Conservation (phyloP, 2,329 filamentous ascomycete species). For the Exophiala bonariae region DNA sequence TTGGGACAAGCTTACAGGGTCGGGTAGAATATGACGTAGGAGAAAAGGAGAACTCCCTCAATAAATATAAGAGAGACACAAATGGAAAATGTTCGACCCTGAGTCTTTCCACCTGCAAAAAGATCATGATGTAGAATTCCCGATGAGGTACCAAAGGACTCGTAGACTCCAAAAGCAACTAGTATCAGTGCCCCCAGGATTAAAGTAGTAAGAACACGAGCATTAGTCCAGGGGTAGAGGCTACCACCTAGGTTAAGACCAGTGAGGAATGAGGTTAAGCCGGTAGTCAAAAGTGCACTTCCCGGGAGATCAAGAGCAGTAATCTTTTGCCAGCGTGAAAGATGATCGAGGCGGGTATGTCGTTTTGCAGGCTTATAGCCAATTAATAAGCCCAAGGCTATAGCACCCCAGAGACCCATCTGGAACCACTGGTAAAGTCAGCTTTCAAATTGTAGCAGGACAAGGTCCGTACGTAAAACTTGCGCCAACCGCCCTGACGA, state of each 20-base stretch:
- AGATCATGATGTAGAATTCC: conserved; percentile 25
- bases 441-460: neutral
- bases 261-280: conserved; percentile 20
- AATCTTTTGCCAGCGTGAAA: conserved; percentile 23
- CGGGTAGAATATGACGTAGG: conserved; percentile 24
- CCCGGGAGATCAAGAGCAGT: conserved; percentile 22
- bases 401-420: conserved; percentile 23
- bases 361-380: conserved; percentile 24
- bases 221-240: conserved; percentile 22
- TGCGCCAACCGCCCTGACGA: conserved; percentile 19
- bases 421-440: conserved; percentile 21
- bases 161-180: conserved; percentile 22
- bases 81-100: conserved; percentile 22
- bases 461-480: conserved; percentile 20
- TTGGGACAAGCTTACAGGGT: conserved; percentile 17
- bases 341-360: conserved; percentile 22
- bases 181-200: conserved; percentile 20
- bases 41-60: conserved; percentile 25
- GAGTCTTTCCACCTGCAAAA: conserved; percentile 16
- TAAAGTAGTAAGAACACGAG: conserved; percentile 14
- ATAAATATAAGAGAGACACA: conserved; percentile 23
- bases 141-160: conserved; percentile 22
- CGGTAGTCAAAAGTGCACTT: conserved; percentile 14
- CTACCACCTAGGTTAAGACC: conserved; percentile 24
- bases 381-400: conserved; percentile 20